These are phyloP conservation scores for Wickerhamomyces kurtzmanii DNA, from an alignment of 805 yeast genomes.

Conservation along the genomic window DNA sequence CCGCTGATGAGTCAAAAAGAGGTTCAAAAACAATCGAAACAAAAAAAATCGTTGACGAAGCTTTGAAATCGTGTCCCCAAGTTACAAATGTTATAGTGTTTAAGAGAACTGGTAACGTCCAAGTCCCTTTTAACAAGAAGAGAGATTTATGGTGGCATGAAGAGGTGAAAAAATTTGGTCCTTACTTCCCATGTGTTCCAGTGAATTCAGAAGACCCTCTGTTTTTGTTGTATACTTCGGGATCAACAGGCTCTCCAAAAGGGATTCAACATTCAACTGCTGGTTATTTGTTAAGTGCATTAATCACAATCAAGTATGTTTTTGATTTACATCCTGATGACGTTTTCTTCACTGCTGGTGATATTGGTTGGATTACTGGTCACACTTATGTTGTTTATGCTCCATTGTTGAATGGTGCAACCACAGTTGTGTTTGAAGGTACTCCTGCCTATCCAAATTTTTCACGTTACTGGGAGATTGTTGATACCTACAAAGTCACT, in stretches of 20 bases:
- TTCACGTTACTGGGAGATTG: conserved; percentile 74
- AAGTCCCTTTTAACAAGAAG: conserved; percentile 36
- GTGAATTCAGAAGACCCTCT: conserved; percentile 76
- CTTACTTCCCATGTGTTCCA: conserved; percentile 65
- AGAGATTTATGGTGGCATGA: conserved; percentile 77
- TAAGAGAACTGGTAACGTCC: conserved; percentile 60
- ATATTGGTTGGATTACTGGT: conserved; percentile 89
- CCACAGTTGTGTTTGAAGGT: conserved; percentile 77
- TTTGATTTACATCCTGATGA: conserved; percentile 73
- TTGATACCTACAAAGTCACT: conserved; percentile 59
- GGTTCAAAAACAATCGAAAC: conserved; percentile 78
- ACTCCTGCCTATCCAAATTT: conserved; percentile 81
- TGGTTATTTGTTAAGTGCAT: conserved; percentile 68
- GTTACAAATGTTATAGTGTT: conserved; percentile 64
- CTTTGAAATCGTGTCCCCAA: conserved; percentile 53
- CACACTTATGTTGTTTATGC: conserved; percentile 81
- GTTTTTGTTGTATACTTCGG: conserved; percentile 75
- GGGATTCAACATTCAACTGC: conserved; percentile 80
- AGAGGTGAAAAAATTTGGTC: conserved; percentile 54
- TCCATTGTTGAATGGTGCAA: conserved; percentile 66
- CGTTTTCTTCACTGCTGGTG: conserved; percentile 78
- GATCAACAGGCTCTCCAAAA: conserved; percentile 84
- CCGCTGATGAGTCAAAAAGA: conserved; percentile 75
- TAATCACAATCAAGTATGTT: conserved; percentile 62
- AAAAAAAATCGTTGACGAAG: conserved; percentile 77